Evolutionary conservation across 306 rosid genomes (phyloP).

Genomic region (Vigna reflexopilosa): DNA sequence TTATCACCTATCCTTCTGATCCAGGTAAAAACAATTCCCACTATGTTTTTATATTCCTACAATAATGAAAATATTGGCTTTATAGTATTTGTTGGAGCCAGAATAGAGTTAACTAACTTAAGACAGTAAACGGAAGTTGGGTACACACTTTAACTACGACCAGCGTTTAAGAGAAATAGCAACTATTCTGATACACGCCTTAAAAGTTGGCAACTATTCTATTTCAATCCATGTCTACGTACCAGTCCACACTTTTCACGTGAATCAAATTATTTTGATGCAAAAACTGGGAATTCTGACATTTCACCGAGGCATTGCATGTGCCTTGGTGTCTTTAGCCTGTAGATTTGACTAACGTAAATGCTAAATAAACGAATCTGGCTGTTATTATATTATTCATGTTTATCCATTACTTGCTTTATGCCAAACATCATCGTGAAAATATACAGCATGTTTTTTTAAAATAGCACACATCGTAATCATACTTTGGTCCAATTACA

Average conservation of each 20-base stretch:
- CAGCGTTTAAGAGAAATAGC: neutral
- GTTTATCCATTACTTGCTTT: neutral
- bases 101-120: neutral
- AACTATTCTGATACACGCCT: neutral
- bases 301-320: slow-evolving; percentile 17
- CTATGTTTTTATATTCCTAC: neutral
- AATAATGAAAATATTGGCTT: neutral
- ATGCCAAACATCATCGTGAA: neutral
- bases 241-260: neutral
- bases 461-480: neutral
- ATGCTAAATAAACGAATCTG: neutral
- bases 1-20: too few species aligned
- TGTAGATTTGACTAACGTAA: slow-evolving; percentile 27
- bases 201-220: slow-evolving; percentile 27
- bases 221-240: neutral
- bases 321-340: slow-evolving; percentile 18
- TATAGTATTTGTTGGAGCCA: neutral
- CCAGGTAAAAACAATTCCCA: too few species aligned
- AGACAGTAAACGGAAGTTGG: slow-evolving; percentile 19
- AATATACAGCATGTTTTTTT: neutral
- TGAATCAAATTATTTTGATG: neutral
- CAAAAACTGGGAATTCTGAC: slow-evolving; percentile 28
- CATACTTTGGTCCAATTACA: neutral
- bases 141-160: neutral
- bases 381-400: neutral